These are phyloP conservation scores for Nicotiana rustica DNA, from an alignment of 305 asterid genomes.

Conservation along the genomic window DNA sequence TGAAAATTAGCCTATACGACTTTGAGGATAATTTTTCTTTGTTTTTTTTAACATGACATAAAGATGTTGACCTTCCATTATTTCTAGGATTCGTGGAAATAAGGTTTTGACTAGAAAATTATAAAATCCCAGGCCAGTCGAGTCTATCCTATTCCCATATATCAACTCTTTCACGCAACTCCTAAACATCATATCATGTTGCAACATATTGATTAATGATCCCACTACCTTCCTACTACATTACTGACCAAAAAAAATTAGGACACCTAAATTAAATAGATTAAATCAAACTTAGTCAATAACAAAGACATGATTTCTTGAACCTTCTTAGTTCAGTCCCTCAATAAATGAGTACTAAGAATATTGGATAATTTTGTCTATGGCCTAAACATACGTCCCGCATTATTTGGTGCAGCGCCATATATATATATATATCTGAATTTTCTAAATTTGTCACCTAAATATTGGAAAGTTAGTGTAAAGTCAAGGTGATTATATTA, in stretches of 20 bases:
- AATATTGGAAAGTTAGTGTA: not conserved
- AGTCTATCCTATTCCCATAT: not conserved
- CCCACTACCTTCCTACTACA: not conserved
- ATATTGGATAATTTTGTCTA: not conserved
- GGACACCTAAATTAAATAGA: not conserved
- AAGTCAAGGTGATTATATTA: not conserved
- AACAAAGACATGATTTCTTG: too few relatives aligned
- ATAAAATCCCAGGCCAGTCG: not conserved
- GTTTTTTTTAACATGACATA: not conserved
- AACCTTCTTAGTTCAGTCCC: too few relatives aligned
- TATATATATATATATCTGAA: not conserved
- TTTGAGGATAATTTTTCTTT: not conserved
- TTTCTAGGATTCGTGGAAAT: not conserved
- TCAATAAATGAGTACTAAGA: too few relatives aligned
- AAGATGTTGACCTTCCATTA: not conserved
- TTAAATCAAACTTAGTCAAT: not conserved
- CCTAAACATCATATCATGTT: not conserved
- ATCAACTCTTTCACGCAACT: conserved; percentile 26
- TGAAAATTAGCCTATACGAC: not conserved
- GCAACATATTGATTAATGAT: not conserved
- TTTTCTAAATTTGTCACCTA: not conserved
- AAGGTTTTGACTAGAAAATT: not conserved
- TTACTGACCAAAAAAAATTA: not conserved
- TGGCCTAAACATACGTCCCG: not conserved
- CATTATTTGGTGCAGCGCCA: not conserved